Evolutionary conservation across 2,329 filamentous ascomycete species (phyloP), one percentile per base, ranked within the genome.

Genomic region (Xylaria sp.): DNA sequence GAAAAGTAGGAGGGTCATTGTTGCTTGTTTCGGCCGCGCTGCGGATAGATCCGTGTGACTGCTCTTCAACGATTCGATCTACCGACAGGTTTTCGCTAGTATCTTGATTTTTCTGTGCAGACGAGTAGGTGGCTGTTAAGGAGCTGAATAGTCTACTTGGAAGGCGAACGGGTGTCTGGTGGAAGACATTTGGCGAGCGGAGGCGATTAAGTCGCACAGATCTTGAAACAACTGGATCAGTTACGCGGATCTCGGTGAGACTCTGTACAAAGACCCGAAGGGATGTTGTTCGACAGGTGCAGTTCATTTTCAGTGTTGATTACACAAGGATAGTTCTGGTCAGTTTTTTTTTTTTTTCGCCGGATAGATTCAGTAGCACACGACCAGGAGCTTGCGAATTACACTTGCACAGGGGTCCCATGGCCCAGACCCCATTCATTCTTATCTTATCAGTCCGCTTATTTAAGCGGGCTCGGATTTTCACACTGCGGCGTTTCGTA

Each of bases 191-290:
- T 31, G 47, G 64, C 28, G 61, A 65, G 56, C 40, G 49, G 17
- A 57, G 43, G 47, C 61, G 64, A 33, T 61, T 59, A 54, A 53
- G 54, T 45, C 60, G 64, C 33, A 58, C 37, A n/a, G 63, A 56
- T 59, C 62, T 61, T 25, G 61, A 8, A 33, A 63, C 50, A 23
- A 51, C 37, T 28, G 67, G 58, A 58, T 68, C 42, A 42, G 71
- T 61, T 8, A 75, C 12, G 43, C 68, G 70, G 11, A 75, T 42
- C 51, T 68, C 70, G 2, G 73, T 72, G 11, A 85, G 73, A 31
- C 77, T 81, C 63, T 78, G 79, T 12, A 84, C 72, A 61, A 86
- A 85, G n/a, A 80, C 76, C 57, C 77, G 75, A 68, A 83, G 71
- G 8, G 83, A 77, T 31, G 76, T 74, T 6, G 75, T 76, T 61